A percentile compares a stretch with the other conserved stretches of the same genome.
phyloP scores from a whole-genome alignment of 2,329 filamentous ascomycete genomes.

The Ophiocordyceps australis region DNA sequence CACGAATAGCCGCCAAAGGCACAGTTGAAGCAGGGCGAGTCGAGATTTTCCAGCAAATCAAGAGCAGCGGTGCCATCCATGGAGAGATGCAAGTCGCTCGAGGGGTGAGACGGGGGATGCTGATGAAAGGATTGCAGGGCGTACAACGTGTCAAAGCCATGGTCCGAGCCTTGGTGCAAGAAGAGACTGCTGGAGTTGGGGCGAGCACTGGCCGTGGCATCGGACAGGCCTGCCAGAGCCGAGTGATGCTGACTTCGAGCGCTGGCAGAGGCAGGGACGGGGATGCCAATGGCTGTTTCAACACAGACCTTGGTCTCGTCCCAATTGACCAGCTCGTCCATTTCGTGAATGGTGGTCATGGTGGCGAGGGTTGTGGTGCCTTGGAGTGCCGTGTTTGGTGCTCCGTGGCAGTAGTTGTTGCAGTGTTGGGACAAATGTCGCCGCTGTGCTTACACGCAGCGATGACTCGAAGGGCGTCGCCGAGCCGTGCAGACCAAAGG shows the following conservation, averaged over 20 bases:
- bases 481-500: too few relatives aligned
- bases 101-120: too few relatives aligned
- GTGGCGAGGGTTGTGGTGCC: background rate
- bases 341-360: slow-evolving; percentile 26
- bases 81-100: slow-evolving; percentile 9
- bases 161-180: slow-evolving; percentile 4
- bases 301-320: slow-evolving; percentile 26
- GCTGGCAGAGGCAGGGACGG: slow-evolving; percentile 29
- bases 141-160: slow-evolving; percentile 7
- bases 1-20: slow-evolving; percentile 33
- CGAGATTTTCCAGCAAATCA: slow-evolving; percentile 7
- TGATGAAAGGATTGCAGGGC: too few relatives aligned
- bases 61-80: slow-evolving; percentile 7
- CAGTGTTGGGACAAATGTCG: too few relatives aligned
- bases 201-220: slow-evolving; percentile 19
- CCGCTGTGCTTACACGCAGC: too few relatives aligned
- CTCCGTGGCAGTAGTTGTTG: too few relatives aligned
- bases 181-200: slow-evolving; percentile 8
- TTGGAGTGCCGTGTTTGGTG: too few relatives aligned
- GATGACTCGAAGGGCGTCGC: too few relatives aligned
- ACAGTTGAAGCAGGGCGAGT: slow-evolving; percentile 31
- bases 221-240: too few relatives aligned
- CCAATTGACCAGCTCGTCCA: slow-evolving; percentile 49
- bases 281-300: slow-evolving; percentile 12
- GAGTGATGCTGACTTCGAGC: too few relatives aligned